phyloP scores from a whole-genome alignment of 345 rosid genomes.

The Aethionema arabicum region DNA sequence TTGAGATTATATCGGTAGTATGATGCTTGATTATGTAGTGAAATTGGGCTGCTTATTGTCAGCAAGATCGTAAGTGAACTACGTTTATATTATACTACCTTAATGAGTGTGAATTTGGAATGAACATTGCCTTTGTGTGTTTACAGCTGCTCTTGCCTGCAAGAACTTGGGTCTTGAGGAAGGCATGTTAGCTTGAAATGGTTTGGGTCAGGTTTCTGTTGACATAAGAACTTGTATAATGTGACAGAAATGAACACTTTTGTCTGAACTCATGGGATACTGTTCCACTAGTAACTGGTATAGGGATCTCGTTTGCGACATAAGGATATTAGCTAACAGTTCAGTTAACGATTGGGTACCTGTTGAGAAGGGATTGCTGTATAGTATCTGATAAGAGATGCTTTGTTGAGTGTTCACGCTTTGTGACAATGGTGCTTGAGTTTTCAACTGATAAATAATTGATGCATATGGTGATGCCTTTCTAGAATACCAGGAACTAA shows the following conservation, averaged over 20 bases:
- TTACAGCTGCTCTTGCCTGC: conserved; percentile 65
- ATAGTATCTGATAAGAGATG: no score
- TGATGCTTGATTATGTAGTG: neutral
- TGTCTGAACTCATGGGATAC: conserved; percentile 24
- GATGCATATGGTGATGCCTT: neutral
- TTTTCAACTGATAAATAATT: neutral
- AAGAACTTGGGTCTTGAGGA: conserved; percentile 71
- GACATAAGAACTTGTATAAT: conserved; percentile 16
- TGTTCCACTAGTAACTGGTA: conserved; percentile 18
- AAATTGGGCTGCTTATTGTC: neutral
- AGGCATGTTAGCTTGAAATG: conserved; percentile 55
- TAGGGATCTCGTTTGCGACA: conserved; percentile 23
- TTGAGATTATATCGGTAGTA: neutral
- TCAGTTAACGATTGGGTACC: neutral
- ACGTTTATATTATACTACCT: neutral
- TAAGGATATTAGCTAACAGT: conserved; percentile 7
- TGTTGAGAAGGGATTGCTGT: neutral
- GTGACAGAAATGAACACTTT: conserved; percentile 14
- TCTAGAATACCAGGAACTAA: neutral
- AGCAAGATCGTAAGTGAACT: conserved; percentile 2
- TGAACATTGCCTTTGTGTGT: conserved; percentile 51
- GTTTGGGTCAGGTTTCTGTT: conserved; percentile 38
- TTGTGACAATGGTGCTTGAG: neutral
- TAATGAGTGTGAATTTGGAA: conserved; percentile 37
- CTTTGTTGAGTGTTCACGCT: neutral